A percentile compares a stretch with the other conserved stretches of the same genome.
Evolutionary conservation across 139 green algal genomes (phyloP).

Genomic region (Tetradesmus obliquus): DNA sequence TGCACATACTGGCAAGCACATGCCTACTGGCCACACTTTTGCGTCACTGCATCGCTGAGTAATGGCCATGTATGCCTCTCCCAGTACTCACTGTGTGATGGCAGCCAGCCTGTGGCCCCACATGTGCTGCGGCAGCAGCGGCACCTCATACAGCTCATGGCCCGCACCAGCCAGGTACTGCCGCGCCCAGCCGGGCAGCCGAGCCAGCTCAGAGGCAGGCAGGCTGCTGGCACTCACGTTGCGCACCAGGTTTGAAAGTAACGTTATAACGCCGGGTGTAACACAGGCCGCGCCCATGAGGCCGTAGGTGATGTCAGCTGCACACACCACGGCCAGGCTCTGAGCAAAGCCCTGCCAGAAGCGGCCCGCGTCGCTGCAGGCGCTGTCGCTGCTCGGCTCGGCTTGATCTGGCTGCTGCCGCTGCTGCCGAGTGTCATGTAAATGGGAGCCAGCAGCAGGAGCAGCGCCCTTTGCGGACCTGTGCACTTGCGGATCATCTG

Average conservation of each 20-base stretch:
- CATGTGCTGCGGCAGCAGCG: not conserved
- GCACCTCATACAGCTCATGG: slow-evolving; percentile 34
- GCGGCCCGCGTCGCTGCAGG: not conserved
- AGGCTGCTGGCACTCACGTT: not conserved
- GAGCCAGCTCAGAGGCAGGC: not conserved
- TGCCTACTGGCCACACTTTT: no score
- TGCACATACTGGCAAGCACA: no score
- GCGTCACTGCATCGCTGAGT: no score
- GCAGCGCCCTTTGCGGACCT: not conserved
- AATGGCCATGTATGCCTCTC: no score
- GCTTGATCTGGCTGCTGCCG: not conserved
- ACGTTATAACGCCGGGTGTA: not conserved
- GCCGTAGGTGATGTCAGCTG: slow-evolving; percentile 6
- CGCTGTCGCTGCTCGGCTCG: not conserved
- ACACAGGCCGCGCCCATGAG: not conserved
- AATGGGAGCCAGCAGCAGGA: not conserved
- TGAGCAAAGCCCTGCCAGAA: slow-evolving; percentile 22
- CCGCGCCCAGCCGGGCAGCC: slow-evolving; percentile 21
- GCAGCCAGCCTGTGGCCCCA: not conserved
- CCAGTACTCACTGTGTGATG: not conserved
- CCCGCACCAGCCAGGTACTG: slow-evolving; percentile 32
- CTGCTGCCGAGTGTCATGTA: not conserved
- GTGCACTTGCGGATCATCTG: not conserved
- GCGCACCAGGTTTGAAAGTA: slow-evolving; percentile 43
- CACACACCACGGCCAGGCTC: not conserved